Conservation (phyloP, 2,329 filamentous ascomycete genomes). For the Fusarium penzigii region DNA sequence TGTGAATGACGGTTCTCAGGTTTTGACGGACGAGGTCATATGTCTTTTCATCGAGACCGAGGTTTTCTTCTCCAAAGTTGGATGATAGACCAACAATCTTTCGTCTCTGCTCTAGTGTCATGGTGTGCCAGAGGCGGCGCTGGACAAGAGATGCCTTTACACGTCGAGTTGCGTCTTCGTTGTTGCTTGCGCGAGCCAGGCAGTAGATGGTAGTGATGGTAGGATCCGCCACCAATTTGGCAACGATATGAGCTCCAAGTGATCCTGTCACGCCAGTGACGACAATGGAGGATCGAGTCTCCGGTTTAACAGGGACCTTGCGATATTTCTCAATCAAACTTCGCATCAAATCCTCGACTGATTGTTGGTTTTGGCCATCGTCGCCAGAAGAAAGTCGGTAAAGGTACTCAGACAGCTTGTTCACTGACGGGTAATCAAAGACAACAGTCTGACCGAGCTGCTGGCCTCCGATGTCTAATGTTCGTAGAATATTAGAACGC, state of each 20-base stretch:
- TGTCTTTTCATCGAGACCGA: constrained; percentile 25
- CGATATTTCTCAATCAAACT: constrained; percentile 41
- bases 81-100: constrained; percentile 23
- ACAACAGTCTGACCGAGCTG: constrained; percentile 56
- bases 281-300: no score
- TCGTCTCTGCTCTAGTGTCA: constrained; percentile 20
- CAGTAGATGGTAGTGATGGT: constrained; percentile 54
- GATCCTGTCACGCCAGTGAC: constrained; percentile 64
- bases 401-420: constrained; percentile 21
- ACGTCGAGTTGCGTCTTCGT: constrained; percentile 11
- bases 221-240: constrained; percentile 57
- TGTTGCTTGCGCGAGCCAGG: constrained; percentile 17
- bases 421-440: constrained; percentile 50
- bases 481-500: constrained; percentile 51
- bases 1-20: constrained; percentile 49
- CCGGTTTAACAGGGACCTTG: constrained; percentile 31
- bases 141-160: neutral
- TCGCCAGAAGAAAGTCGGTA: constrained; percentile 23
- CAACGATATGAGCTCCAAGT: constrained; percentile 59
- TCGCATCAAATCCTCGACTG: constrained; percentile 35
- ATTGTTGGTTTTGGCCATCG: constrained; percentile 9
- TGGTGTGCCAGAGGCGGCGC: neutral
- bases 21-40: constrained; percentile 30
- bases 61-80: constrained; percentile 16
- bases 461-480: constrained; percentile 49